Evolutionary conservation across 2,329 filamentous ascomycete genomes (phyloP).

Genomic region (Graphilbum ipis-grandicollis): DNA sequence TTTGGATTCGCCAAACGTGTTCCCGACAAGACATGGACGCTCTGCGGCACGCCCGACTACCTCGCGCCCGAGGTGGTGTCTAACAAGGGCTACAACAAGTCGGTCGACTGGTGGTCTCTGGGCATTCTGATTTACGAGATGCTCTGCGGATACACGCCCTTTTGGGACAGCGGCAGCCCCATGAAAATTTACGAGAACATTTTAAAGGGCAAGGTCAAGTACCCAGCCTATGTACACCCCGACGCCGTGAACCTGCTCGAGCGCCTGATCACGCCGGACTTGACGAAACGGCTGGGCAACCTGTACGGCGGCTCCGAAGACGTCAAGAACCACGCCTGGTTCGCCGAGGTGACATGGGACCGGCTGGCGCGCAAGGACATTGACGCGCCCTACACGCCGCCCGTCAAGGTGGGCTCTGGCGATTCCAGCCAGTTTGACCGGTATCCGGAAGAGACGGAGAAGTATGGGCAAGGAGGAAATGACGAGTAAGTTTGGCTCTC

Average conservation of each 20-base stretch:
- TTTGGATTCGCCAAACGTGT: conserved; percentile 98
- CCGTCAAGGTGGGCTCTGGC: conserved; percentile 81
- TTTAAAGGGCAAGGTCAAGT: conserved; percentile 86
- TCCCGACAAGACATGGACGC: conserved; percentile 96
- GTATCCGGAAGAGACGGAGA: conserved; percentile 92
- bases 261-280: conserved; percentile 80
- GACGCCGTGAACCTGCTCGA: conserved; percentile 88
- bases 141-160: conserved; percentile 96
- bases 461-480: conserved; percentile 61
- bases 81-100: conserved; percentile 99
- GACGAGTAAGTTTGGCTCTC: conserved; percentile 59
- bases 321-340: conserved; percentile 93
- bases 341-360: conserved; percentile 96
- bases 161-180: conserved; percentile 94
- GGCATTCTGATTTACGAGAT: conserved; percentile 99
- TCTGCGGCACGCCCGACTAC: conserved; percentile 95
- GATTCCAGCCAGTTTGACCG: conserved; percentile 97
- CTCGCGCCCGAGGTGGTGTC: conserved; percentile 96
- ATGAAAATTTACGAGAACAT: conserved; percentile 99
- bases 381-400: conserved; percentile 92
- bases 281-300: conserved; percentile 91
- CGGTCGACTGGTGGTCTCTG: conserved; percentile 98
- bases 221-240: conserved; percentile 85
- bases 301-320: conserved; percentile 79
- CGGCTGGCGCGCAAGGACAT: conserved; percentile 88